Evolutionary conservation across 805 yeast species (phyloP).

Genomic region (Danielia reshetovae): DNA sequence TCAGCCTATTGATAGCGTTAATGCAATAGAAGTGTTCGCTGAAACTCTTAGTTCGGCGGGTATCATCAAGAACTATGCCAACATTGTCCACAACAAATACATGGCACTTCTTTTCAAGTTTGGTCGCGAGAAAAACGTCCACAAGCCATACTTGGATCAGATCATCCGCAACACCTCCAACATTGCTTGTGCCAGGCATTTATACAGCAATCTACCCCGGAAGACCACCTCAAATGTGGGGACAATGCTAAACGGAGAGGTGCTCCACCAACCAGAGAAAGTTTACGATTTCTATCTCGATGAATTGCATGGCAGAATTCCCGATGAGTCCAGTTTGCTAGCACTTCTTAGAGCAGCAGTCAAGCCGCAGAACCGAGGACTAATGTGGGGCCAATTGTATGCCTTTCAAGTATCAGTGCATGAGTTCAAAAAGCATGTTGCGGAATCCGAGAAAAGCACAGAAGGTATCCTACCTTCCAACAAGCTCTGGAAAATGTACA

Average conservation of each 20-base stretch:
- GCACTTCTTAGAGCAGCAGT: conserved; percentile 50
- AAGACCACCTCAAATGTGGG: conserved; percentile 30
- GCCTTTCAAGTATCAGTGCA: conserved; percentile 60
- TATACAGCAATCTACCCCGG: conserved; percentile 19
- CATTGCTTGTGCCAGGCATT: conserved; percentile 23
- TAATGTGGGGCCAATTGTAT: conserved; percentile 47
- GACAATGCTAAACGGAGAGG: conserved; percentile 36
- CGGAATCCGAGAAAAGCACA: conserved; percentile 1
- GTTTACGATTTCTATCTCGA: conserved; percentile 26
- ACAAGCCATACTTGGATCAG: conserved; percentile 12
- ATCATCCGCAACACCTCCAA: conserved; percentile 8
- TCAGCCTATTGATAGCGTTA: conserved; percentile 25
- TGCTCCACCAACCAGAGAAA: conserved; percentile 21
- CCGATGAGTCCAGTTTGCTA: conserved; percentile 29
- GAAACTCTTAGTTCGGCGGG: conserved; percentile 8
- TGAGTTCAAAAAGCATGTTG: conserved; percentile 48
- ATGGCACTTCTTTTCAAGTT: conserved; percentile 16
- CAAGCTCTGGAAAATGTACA: conserved; percentile 49
- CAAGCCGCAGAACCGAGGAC: conserved; percentile 11
- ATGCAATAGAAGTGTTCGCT: conserved; percentile 20
- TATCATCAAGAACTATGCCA: conserved; percentile 13
- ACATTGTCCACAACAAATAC: conserved; percentile 26
- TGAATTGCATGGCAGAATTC: conserved; percentile 20
- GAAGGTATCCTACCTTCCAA: conserved; percentile 39
- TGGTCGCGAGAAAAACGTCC: conserved; percentile 11